Conservation (phyloP, 257 asterid species). For the Thymus quinquecostatus region DNA sequence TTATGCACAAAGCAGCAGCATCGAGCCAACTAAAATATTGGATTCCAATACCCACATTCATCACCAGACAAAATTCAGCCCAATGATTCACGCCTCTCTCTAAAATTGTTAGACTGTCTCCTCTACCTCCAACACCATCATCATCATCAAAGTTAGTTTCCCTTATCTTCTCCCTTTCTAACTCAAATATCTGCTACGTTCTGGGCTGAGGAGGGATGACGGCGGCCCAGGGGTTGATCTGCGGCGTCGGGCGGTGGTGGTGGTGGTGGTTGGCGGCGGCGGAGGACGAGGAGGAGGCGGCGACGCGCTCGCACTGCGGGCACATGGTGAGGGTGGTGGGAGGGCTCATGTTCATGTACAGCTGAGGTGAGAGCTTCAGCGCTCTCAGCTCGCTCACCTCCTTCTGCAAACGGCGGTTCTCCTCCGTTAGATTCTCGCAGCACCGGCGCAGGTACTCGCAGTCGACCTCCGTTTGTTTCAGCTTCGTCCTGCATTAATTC, state of each 20-base stretch:
- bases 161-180: conserved; percentile 19
- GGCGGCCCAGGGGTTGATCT: conserved; percentile 63
- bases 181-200: conserved; percentile 26
- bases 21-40: conserved; percentile 7
- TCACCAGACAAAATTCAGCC: conserved; percentile 15
- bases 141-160: not conserved
- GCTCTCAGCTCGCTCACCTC: conserved; percentile 86
- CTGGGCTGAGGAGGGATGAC: conserved; percentile 37
- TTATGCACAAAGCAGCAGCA: not conserved
- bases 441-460: conserved; percentile 90
- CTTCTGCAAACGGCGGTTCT: conserved; percentile 79
- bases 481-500: conserved; percentile 71
- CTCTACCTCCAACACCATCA: conserved; percentile 38
- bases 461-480: conserved; percentile 97
- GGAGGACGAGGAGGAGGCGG: conserved; percentile 50
- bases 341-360: conserved; percentile 94
- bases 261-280: conserved; percentile 26
- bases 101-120: conserved; percentile 31
- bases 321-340: conserved; percentile 98
- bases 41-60: conserved; percentile 11
- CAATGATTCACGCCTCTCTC: conserved; percentile 7
- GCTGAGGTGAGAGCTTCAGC: conserved; percentile 80
- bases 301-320: conserved; percentile 92
- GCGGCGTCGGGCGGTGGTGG: conserved; percentile 42
- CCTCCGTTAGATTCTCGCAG: conserved; percentile 85